Conservation (phyloP, 441 rosid genomes). For the Pelargonium citronellum region DNA sequence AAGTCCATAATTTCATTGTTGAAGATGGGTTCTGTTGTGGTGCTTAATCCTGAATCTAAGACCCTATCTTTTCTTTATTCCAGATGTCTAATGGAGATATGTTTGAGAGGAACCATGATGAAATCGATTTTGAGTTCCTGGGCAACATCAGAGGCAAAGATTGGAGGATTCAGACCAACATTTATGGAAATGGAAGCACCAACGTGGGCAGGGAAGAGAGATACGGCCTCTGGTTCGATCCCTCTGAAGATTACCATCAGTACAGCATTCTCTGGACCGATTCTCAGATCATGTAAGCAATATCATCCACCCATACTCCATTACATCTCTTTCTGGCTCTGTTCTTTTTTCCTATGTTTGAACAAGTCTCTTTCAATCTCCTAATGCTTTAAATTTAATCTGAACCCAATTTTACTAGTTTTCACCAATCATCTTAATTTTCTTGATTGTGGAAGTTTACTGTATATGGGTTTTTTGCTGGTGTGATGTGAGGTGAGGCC, state of each 20-base stretch:
- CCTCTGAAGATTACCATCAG: constrained; percentile 82
- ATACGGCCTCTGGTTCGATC: constrained; percentile 92
- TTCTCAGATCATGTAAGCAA: constrained; percentile 70
- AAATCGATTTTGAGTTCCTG: constrained; percentile 93
- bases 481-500: constrained; percentile 1
- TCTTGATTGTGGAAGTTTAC: background rate
- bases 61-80: constrained; percentile 1
- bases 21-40: background rate
- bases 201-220: constrained; percentile 88
- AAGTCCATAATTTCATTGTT: too few relatives aligned
- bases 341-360: background rate
- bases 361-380: background rate
- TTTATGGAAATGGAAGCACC: constrained; percentile 96
- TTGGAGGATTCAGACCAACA: constrained; percentile 96
- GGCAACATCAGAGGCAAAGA: constrained; percentile 96
- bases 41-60: background rate
- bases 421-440: background rate
- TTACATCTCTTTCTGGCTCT: constrained; percentile 4
- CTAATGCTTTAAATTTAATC: background rate
- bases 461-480: background rate
- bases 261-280: constrained; percentile 94
- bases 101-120: constrained; percentile 88
- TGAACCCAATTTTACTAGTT: background rate
- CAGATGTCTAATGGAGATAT: constrained; percentile 97
- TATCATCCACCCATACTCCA: background rate